phyloP scores from a whole-genome alignment of 2,329 filamentous ascomycete genomes.

The Aureobasidium musti region DNA sequence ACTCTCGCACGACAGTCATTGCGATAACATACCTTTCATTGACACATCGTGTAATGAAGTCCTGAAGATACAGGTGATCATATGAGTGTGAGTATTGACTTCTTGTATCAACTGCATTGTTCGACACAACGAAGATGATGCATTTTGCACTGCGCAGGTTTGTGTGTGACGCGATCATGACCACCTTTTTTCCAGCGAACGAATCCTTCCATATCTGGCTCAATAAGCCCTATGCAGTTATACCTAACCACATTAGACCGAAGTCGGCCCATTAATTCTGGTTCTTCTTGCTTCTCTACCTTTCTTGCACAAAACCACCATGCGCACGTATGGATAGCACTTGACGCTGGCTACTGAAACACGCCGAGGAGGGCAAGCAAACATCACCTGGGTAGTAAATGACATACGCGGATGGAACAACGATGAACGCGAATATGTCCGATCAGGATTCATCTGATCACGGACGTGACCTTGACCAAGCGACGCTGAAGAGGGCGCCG shows the following conservation, averaged over 20 bases:
- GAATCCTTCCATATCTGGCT: neutral
- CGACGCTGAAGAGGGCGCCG: neutral
- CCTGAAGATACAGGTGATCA: too few relatives aligned
- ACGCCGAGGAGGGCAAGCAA: neutral
- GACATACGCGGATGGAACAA: neutral
- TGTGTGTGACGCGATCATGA: neutral
- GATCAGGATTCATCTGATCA: neutral
- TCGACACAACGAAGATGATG: too few relatives aligned
- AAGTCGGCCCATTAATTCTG: neutral
- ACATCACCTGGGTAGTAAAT: neutral
- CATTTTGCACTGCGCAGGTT: neutral
- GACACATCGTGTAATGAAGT: too few relatives aligned
- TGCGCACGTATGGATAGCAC: neutral
- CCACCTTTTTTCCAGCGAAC: neutral
- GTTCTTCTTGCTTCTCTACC: neutral
- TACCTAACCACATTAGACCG: neutral
- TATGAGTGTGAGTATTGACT: too few relatives aligned
- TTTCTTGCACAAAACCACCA: neutral
- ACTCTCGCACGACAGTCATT: too few relatives aligned
- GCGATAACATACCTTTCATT: too few relatives aligned
- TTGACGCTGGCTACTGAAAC: neutral
- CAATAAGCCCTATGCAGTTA: neutral
- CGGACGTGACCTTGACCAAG: neutral
- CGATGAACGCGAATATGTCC: neutral
- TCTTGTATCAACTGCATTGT: too few relatives aligned